Evolutionary conservation across 2,329 filamentous ascomycete genomes (phyloP).

Genomic region (Fusarium heterosporum): DNA sequence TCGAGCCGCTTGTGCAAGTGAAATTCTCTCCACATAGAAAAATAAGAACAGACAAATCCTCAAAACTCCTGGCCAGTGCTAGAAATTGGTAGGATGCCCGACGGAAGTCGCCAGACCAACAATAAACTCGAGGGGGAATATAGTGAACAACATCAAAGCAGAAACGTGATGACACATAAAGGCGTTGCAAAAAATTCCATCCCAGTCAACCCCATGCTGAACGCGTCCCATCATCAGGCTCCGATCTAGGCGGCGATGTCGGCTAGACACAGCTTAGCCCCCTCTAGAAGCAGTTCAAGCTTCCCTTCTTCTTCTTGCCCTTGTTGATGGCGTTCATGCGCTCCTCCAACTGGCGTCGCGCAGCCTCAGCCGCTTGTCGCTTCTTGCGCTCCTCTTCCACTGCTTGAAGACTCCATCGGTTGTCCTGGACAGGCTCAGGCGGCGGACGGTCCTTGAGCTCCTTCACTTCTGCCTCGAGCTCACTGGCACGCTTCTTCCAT

Average conservation of each 20-base stretch:
- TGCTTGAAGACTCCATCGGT: conserved; percentile 81
- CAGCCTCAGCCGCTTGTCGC: conserved; percentile 88
- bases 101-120: conserved; percentile 35
- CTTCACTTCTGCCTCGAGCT: conserved; percentile 79
- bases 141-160: conserved; percentile 42
- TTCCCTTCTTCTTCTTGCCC: conserved; percentile 95
- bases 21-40: conserved; percentile 35
- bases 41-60: conserved; percentile 34
- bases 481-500: conserved; percentile 87
- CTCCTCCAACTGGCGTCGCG: conserved; percentile 89
- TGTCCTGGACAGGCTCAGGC: conserved; percentile 62
- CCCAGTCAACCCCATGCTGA: conserved; percentile 28
- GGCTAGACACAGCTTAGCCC: conserved; percentile 42
- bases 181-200: conserved; percentile 29
- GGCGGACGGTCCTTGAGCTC: conserved; percentile 67
- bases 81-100: conserved; percentile 37
- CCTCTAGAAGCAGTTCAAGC: conserved; percentile 93
- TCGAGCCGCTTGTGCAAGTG: conserved; percentile 47
- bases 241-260: conserved; percentile 16
- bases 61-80: conserved; percentile 51
- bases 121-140: conserved; percentile 46
- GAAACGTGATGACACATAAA: conserved; percentile 45
- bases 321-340: conserved; percentile 90
- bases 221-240: conserved; percentile 20
- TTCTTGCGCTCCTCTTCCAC: conserved; percentile 98